phyloP scores from a whole-genome alignment of 768 basidiomycete species.

The Agaricus sinodeliciosus region DNA sequence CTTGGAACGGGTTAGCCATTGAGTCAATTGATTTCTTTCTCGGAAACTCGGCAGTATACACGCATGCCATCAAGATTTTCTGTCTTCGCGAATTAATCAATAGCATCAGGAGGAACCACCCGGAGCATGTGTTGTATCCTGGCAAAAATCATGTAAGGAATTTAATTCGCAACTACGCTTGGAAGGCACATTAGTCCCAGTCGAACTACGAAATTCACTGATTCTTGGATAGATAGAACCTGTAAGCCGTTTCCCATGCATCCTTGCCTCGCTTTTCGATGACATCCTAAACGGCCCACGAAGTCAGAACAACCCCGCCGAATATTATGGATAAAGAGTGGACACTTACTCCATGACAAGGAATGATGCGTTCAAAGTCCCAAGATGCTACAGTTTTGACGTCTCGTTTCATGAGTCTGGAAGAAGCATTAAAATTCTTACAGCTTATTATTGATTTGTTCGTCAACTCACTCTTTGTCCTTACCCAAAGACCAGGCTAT shows the following conservation, averaged over 20 bases:
- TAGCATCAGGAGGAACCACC: no score
- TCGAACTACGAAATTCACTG: not conserved
- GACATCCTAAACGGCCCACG: conserved; percentile 33
- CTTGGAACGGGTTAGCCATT: no score
- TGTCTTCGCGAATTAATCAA: no score
- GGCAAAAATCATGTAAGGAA: no score
- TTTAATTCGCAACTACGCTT: no score
- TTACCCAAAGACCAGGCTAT: conserved; percentile 26
- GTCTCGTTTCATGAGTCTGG: conserved; percentile 53
- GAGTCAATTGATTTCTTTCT: no score
- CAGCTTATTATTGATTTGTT: conserved; percentile 19
- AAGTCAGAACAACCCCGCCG: not conserved
- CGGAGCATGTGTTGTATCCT: no score
- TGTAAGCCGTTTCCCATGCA: not conserved
- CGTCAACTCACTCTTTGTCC: conserved; percentile 32
- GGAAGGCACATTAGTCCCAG: no score
- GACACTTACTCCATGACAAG: conserved; percentile 50
- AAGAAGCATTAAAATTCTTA: not conserved
- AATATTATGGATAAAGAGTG: not conserved
- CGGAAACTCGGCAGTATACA: no score
- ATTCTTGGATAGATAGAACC: not conserved
- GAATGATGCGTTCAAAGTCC: conserved; percentile 71
- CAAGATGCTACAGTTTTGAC: conserved; percentile 60
- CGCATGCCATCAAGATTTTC: no score
- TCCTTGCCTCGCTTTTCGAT: conserved; percentile 52